Base-by-base conservation (phyloP, 2,329 filamentous ascomycete genomes). In the Cadophora malorum region DNA sequence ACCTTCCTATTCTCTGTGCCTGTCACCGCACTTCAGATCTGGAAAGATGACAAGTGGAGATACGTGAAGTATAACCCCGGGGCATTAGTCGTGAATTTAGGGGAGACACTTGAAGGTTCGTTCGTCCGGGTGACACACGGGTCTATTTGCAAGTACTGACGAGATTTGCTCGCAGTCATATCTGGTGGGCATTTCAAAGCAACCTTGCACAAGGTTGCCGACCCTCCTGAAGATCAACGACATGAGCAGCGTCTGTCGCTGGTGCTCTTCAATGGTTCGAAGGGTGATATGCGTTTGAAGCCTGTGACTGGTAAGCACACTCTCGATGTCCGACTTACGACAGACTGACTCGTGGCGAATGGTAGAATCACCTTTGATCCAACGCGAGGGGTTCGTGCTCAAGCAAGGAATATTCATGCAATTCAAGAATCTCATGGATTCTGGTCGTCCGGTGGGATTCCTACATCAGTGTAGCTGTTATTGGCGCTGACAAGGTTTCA, bases 151-250 rank as follows among this genome's bases (percentile, higher is more conserved):
- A n/a, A n/a, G n/a, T n/a, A n/a, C 28, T 28, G 5, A 28, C 28
- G 5, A 28, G 5, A 28, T 28, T 3, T 28, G n/a, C 28, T 28
- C 28, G 28, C 28, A 73, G 81, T 83, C 63, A 78, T 83, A 0
- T 82, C 81, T 1, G 82, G 81, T 3, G 82, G 82, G 0, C 79
- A 82, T 65, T 83, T 83, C 74, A 81, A 82, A 69, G 81, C 82
- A 3, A 83, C 82, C 1, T 74, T 79, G 1, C 82, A 83, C 72
- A 76, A 80, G 64, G 82, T 83, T 0, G 79, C 76, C 66, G 79
- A 79, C 70, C 80, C 81, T 4, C 80, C 82, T 0, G 76, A 74
- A 0, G 82, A 83, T 67, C 80, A 81, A 71, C 71, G 73, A 35
- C 73, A 81, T 47, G 59, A 78, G 52, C 78, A 82, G 71, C 79